These are phyloP conservation scores for Linum trigynum DNA, from an alignment of 345 rosid species.

Conservation along the genomic window DNA sequence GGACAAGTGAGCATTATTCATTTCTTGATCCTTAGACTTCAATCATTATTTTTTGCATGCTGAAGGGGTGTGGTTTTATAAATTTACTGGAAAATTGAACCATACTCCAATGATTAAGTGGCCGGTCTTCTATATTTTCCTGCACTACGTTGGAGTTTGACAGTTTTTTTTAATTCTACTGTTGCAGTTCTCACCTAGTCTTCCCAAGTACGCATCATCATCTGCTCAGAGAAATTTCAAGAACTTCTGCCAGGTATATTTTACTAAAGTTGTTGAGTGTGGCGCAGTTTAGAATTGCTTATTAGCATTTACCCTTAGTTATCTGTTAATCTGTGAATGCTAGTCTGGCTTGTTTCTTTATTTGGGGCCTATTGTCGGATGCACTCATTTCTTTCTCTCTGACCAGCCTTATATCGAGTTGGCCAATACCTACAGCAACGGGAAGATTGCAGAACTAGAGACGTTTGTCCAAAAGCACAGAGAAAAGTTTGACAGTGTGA, in stretches of 20 bases:
- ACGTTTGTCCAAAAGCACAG: slow-evolving; percentile 38
- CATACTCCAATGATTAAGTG: not conserved
- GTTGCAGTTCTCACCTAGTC: slow-evolving; percentile 55
- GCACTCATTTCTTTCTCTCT: slow-evolving; percentile 9
- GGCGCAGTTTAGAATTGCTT: not conserved
- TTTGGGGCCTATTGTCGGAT: not conserved
- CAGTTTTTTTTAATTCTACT: slow-evolving; percentile 13
- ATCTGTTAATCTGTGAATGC: not conserved
- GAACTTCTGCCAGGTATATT: slow-evolving; percentile 46
- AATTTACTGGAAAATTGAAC: not conserved
- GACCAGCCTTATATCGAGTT: slow-evolving; percentile 64
- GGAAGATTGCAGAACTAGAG: slow-evolving; percentile 57
- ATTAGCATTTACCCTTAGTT: not conserved
- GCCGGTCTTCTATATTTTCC: not conserved
- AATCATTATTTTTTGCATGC: not conserved
- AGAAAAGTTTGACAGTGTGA: slow-evolving; percentile 59
- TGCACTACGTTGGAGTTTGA: slow-evolving; percentile 6
- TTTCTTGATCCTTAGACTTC: not conserved
- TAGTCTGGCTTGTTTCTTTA: not conserved
- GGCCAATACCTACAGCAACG: slow-evolving; percentile 51
- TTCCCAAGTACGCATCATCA: slow-evolving; percentile 79
- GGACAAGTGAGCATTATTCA: slow-evolving; percentile 51
- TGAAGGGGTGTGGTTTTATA: not conserved
- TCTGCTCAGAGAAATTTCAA: slow-evolving; percentile 79
- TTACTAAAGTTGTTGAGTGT: not conserved